A percentile compares a stretch with the other conserved stretches of the same genome.
Evolutionary conservation across 192 early-diverging fungal genomes (phyloP).

Genomic region (Coemansia nantahalensis): DNA sequence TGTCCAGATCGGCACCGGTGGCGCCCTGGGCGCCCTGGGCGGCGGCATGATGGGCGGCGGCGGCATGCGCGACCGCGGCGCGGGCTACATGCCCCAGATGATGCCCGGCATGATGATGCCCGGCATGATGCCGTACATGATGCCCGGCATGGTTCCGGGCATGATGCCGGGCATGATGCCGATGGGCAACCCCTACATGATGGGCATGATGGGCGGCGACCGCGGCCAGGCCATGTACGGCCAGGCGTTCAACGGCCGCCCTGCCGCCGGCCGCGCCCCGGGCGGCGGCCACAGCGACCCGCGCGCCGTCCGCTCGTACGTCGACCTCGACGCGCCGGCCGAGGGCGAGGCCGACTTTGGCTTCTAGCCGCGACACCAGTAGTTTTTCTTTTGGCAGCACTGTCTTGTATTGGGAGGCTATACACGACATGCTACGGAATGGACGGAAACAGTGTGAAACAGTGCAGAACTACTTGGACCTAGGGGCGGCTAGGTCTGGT

Average conservation of each 20-base stretch:
- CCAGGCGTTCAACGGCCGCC: conserved; percentile 24
- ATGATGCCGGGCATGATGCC: conserved; percentile 49
- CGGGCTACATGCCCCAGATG: conserved; percentile 42
- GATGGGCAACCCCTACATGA: conserved; percentile 52
- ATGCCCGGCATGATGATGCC: conserved; percentile 54
- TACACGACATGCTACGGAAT: no score
- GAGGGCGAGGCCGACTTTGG: conserved; percentile 68
- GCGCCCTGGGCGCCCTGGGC: conserved; percentile 22
- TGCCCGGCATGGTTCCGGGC: conserved; percentile 40
- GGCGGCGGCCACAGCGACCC: conserved; percentile 55
- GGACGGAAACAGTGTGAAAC: no score
- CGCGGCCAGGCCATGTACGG: conserved; percentile 39
- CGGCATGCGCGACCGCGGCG: conserved; percentile 27
- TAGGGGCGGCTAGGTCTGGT: no score
- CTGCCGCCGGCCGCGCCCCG: conserved; percentile 11
- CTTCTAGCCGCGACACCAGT: conserved; percentile 17
- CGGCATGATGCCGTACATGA: conserved; percentile 52
- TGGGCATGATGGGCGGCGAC: conserved; percentile 41
- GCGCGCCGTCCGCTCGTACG: conserved; percentile 79
- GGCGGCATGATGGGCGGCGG: conserved; percentile 8
- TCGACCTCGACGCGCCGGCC: conserved; percentile 85
- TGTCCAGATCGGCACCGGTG: conserved; percentile 48
- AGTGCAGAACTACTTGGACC: no score
- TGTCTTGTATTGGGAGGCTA: no score
- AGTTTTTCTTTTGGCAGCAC: conserved; percentile 1